A percentile compares a stretch with the other conserved stretches of the same genome.
Conservation (phyloP, 345 rosid species). For the Hirschfeldia incana region DNA sequence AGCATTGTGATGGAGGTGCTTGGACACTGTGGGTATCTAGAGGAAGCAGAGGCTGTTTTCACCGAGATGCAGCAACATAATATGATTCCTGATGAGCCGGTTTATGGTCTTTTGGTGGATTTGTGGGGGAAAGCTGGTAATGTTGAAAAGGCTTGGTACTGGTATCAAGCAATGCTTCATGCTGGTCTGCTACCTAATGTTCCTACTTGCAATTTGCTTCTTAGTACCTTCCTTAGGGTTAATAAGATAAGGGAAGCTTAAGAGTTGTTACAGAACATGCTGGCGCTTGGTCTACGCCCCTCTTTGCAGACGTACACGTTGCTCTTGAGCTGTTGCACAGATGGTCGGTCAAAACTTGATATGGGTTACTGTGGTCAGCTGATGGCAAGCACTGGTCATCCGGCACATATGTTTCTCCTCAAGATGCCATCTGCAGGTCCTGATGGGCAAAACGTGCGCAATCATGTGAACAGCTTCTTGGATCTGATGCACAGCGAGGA, state of each 20-base stretch:
- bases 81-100: slow-evolving; percentile 94
- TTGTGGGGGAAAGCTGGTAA: slow-evolving; percentile 95
- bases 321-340: slow-evolving; percentile 88
- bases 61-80: slow-evolving; percentile 71
- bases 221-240: slow-evolving; percentile 81
- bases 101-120: slow-evolving; percentile 86
- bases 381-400: slow-evolving; percentile 80
- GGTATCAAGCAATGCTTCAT: slow-evolving; percentile 83
- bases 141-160: slow-evolving; percentile 76
- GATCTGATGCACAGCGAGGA: slow-evolving; percentile 92
- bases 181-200: slow-evolving; percentile 84
- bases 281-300: slow-evolving; percentile 64
- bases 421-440: slow-evolving; percentile 83
- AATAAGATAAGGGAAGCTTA: slow-evolving; percentile 71
- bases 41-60: slow-evolving; percentile 84
- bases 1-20: slow-evolving; percentile 96
- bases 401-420: slow-evolving; percentile 73
- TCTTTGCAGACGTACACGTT: slow-evolving; percentile 85
- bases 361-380: slow-evolving; percentile 77
- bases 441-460: slow-evolving; percentile 83
- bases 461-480: slow-evolving; percentile 72
- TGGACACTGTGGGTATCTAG: slow-evolving; percentile 85
- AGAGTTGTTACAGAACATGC: slow-evolving; percentile 71
- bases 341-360: slow-evolving; percentile 64
- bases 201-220: slow-evolving; percentile 92